These are phyloP conservation scores for Hypoxylon sp. DNA, from an alignment of 2,329 filamentous ascomycete genomes.

Conservation along the genomic window DNA sequence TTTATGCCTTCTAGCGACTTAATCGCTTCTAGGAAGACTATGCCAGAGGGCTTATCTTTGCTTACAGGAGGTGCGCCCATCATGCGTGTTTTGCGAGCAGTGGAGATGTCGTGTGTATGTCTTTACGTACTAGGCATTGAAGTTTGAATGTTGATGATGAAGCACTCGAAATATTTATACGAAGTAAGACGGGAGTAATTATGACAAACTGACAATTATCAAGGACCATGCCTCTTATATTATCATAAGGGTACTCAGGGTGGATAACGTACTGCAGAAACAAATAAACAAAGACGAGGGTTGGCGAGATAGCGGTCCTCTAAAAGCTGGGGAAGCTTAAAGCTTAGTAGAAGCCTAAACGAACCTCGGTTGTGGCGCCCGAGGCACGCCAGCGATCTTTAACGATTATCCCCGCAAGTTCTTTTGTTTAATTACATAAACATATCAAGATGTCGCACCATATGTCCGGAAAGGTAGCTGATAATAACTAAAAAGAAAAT, in stretches of 20 bases:
- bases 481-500: too few species aligned
- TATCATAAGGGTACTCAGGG: background rate
- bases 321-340: conserved; percentile 8
- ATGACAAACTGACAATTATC: background rate
- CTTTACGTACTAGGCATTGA: too few species aligned
- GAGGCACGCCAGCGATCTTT: background rate
- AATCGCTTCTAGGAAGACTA: conserved; percentile 5
- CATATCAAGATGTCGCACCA: background rate
- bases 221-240: conserved; percentile 6
- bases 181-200: background rate
- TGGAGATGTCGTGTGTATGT: too few species aligned
- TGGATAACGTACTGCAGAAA: conserved; percentile 3
- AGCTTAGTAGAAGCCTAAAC: conserved; percentile 6
- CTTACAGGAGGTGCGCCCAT: conserved; percentile 10
- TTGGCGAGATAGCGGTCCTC: conserved; percentile 4
- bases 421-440: conserved; percentile 1
- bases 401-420: background rate
- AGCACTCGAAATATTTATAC: background rate
- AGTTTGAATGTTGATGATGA: background rate
- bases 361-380: conserved; percentile 20
- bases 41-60: background rate
- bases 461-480: too few species aligned
- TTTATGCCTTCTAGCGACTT: conserved; percentile 21
- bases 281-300: conserved; percentile 1
- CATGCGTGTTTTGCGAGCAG: background rate